A percentile compares a stretch with the other conserved stretches of the same genome.
Evolutionary conservation across 768 basidiomycete species (phyloP).

Genomic region (Galerina marginata): DNA sequence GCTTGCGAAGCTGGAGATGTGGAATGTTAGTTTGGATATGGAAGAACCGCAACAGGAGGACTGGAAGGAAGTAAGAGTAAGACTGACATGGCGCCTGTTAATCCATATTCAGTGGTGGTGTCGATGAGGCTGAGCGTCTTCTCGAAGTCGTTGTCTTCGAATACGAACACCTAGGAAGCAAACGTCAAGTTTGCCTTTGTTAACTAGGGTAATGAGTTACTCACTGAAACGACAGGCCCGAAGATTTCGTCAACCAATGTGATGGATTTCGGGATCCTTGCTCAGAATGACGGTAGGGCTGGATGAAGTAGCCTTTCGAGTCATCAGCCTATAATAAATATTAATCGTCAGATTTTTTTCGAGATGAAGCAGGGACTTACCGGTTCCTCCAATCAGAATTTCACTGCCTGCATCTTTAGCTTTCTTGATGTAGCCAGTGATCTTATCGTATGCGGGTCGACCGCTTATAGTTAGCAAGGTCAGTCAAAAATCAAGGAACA

Average conservation of each 20-base stretch:
- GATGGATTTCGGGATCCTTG: constrained; percentile 84
- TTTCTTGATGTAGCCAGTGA: constrained; percentile 79
- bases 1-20: constrained; percentile 68
- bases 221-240: constrained; percentile 91
- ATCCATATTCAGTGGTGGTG: constrained; percentile 82
- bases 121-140: constrained; percentile 88
- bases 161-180: constrained; percentile 74
- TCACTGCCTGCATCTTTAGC: constrained; percentile 92
- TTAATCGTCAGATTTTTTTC: not conserved
- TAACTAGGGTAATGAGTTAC: not conserved
- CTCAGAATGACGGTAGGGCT: constrained; percentile 95
- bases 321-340: constrained; percentile 65
- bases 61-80: not conserved
- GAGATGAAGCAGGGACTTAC: constrained; percentile 39
- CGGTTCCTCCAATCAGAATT: constrained; percentile 83
- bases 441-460: constrained; percentile 88
- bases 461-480: constrained; percentile 70
- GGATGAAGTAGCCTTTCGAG: constrained; percentile 91
- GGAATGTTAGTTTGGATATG: constrained; percentile 13
- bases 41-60: not conserved
- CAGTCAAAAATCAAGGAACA: constrained; percentile 2
- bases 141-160: constrained; percentile 86
- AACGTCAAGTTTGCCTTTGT: not conserved
- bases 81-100: constrained; percentile 93
- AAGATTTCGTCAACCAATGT: constrained; percentile 97